Conservation (phyloP, 2,329 filamentous ascomycete genomes). For the Monilinia fructicola region DNA sequence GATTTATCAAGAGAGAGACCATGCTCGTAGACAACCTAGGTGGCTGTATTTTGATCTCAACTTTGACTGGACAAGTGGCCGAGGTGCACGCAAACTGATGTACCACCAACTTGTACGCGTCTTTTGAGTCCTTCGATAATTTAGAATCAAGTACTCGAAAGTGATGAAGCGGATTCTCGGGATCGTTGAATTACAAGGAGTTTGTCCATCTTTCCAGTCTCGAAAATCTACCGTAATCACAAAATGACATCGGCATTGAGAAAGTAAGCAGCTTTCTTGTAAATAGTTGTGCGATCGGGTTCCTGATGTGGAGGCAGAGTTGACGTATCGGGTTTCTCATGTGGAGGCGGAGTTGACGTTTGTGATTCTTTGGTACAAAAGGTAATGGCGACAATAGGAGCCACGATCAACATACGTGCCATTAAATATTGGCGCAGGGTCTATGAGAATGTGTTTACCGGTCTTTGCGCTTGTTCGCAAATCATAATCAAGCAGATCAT, state of each 20-base stretch:
- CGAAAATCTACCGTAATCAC: conserved; percentile 56
- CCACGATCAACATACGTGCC: conserved; percentile 34
- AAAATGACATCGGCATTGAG: conserved; percentile 61
- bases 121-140: conserved; percentile 40
- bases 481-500: conserved; percentile 48
- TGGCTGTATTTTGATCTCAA: conserved; percentile 53
- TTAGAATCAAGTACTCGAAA: conserved; percentile 47
- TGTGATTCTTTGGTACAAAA: conserved; percentile 57
- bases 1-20: conserved; percentile 54
- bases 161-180: conserved; percentile 60
- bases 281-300: conserved; percentile 45
- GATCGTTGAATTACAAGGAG: conserved; percentile 41
- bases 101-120: conserved; percentile 43
- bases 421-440: conserved; percentile 54
- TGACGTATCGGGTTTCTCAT: conserved; percentile 46
- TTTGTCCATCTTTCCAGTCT: conserved; percentile 40
- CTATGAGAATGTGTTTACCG: conserved; percentile 53
- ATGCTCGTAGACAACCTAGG: conserved; percentile 52
- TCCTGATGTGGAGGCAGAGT: conserved; percentile 44
- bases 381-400: conserved; percentile 57
- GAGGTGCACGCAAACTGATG: conserved; percentile 60
- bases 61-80: conserved; percentile 52
- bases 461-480: conserved; percentile 38
- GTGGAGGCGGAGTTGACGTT: conserved; percentile 47
- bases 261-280: conserved; percentile 60